Evolutionary conservation across 2,329 filamentous ascomycete species (phyloP), one percentile per base, ranked within the genome.

Genomic region (Calonectria naviculata): DNA sequence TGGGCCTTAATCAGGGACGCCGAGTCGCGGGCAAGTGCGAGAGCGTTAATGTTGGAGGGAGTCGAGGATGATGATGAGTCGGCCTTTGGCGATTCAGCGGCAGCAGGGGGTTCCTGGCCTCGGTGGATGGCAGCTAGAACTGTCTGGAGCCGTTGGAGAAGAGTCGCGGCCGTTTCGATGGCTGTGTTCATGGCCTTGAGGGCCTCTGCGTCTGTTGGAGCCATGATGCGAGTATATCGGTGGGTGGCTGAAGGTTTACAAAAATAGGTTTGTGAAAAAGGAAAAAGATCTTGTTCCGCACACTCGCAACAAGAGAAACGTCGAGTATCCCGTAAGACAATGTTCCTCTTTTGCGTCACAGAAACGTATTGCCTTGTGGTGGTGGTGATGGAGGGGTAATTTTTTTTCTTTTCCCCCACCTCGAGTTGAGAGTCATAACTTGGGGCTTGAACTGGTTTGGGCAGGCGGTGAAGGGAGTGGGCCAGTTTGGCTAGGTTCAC

Each of bases 1-100:
- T 98, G 95, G 0, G 95, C 94, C 80, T 91, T 92, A 70, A 98
- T 90, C 6, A 97, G 87, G 29, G 88, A 89, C 0, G 94, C 90
- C 0, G 93, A 89, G 77, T 95, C 93, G 76, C 90, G 89, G 38
- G 95, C 90, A 69, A 96, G 88, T 17, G 90, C 84, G 28, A 98
- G 88, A 12, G 91, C 87, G 73, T 93, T 83, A 79, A 90, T 74
- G n/a, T 81, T 71, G 19, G 71, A 19, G 3, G 73, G 34, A 21
- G 77, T 54, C 8, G 78, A 60, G 5, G 75, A 46, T 13, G 75
- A 36, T 19, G 66, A 46, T 3, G 54, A 31, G 13, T 70, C 46
- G 46, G 58, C n/a, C 17, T 54, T 42, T n/a, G 56, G 44, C 4
- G 31, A 13, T 5, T 64, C 41, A 5, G 29, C 5, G 15, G 31